phyloP scores from a whole-genome alignment of 2,329 filamentous ascomycete genomes.

The Huntiella abstrusa region DNA sequence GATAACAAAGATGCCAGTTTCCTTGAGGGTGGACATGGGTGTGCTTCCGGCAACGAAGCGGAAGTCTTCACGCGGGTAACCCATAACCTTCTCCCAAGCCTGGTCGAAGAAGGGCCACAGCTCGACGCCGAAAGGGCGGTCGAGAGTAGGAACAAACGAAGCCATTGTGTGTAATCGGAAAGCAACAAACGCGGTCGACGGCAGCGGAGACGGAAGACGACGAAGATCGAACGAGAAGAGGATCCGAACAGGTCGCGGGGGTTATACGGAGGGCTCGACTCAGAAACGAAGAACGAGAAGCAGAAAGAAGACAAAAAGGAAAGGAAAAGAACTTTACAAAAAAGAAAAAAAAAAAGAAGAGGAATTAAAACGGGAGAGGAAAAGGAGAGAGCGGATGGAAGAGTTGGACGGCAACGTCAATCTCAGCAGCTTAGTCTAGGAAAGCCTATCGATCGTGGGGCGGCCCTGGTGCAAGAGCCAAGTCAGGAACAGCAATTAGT shows the following conservation, averaged over 20 bases:
- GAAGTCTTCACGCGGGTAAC: conserved; percentile 76
- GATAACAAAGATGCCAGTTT: conserved; percentile 61
- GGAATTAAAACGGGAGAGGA: conserved; percentile 5
- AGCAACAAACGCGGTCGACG: neutral
- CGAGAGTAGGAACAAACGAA: conserved; percentile 49
- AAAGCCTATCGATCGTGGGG: neutral
- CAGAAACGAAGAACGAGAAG: conserved; percentile 5
- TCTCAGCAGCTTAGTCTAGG: neutral
- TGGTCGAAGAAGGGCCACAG: conserved; percentile 93
- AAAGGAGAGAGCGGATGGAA: neutral
- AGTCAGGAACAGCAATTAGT: neutral
- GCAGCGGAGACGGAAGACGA: neutral
- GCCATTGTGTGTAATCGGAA: conserved; percentile 7
- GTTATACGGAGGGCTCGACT: conserved; percentile 1
- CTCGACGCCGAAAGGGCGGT: conserved; percentile 76
- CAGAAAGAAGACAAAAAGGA: conserved; percentile 5
- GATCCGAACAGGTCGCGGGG: conserved; percentile 1
- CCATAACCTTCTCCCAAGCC: conserved; percentile 54
- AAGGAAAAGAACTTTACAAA: conserved; percentile 4
- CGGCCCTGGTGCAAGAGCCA: conserved; percentile 1
- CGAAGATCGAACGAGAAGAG: conserved; percentile 1
- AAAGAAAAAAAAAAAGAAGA: conserved; percentile 6
- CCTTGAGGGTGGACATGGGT: conserved; percentile 74
- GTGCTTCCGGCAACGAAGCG: conserved; percentile 64
- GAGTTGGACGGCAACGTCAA: neutral